These are phyloP conservation scores for Allomyces arbusculus DNA, from an alignment of 192 early-diverging fungal species.

Conservation along the genomic window DNA sequence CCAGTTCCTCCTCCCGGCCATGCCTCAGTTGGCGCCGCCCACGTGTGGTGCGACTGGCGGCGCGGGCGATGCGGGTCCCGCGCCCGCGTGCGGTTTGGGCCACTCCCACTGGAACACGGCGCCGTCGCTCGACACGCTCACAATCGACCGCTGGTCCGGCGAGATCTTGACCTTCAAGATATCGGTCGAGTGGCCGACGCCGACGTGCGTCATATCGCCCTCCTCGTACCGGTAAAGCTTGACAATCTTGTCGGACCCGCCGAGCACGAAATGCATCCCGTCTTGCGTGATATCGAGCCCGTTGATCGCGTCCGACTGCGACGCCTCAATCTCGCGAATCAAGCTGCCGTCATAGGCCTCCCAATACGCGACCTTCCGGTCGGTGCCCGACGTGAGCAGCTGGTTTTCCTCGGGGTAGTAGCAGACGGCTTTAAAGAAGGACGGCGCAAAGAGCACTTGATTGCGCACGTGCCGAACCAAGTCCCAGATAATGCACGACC, in stretches of 20 bases:
- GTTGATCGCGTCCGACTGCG: slow-evolving; percentile 35
- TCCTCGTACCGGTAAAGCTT: slow-evolving; percentile 41
- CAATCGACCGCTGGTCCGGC: slow-evolving; percentile 22
- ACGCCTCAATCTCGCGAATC: slow-evolving; percentile 36
- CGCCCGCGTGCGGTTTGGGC: neutral
- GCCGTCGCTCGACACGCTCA: slow-evolving; percentile 27
- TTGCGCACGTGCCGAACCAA: slow-evolving; percentile 35
- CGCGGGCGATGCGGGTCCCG: too few relatives aligned
- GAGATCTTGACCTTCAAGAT: slow-evolving; percentile 35
- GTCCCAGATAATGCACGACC: slow-evolving; percentile 38
- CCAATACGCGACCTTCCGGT: slow-evolving; percentile 42
- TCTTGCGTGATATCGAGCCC: slow-evolving; percentile 30
- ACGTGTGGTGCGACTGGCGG: too few relatives aligned
- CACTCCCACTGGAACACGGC: slow-evolving; percentile 27
- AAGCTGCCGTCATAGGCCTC: slow-evolving; percentile 36
- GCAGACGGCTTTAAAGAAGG: slow-evolving; percentile 30
- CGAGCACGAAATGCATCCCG: slow-evolving; percentile 31
- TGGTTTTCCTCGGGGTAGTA: slow-evolving; percentile 39
- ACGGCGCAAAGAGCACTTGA: slow-evolving; percentile 37
- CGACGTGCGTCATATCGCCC: slow-evolving; percentile 26
- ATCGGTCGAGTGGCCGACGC: slow-evolving; percentile 36
- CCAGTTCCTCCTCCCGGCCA: too few relatives aligned
- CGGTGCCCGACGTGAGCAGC: slow-evolving; percentile 31
- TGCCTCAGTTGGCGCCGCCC: too few relatives aligned
- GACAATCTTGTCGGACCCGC: slow-evolving; percentile 35